Evolutionary conservation across 495 filamentous ascomycete species (phyloP).

Genomic region (Chlorociboria aeruginascens): DNA sequence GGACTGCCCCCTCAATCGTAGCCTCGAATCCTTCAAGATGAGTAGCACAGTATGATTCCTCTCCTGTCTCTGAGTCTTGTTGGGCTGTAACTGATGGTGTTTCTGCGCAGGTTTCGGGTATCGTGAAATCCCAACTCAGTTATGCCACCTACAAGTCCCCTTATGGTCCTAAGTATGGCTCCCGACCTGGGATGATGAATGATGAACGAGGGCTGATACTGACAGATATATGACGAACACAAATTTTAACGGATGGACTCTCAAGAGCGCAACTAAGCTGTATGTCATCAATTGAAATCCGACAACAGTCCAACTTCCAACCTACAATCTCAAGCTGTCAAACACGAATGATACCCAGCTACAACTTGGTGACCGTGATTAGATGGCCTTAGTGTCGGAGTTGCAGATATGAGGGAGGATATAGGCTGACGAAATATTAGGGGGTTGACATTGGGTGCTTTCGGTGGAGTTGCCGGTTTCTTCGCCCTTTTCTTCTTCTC

Average conservation of each 20-base stretch:
- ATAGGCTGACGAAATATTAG: constrained; percentile 24
- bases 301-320: background rate
- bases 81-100: too few species aligned
- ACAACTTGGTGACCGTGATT: background rate
- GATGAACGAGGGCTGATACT: background rate
- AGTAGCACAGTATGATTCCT: too few species aligned
- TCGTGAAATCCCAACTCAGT: background rate
- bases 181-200: background rate
- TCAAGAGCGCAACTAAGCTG: constrained; percentile 32
- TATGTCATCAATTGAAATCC: constrained; percentile 25
- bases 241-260: constrained; percentile 39
- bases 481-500: constrained; percentile 62
- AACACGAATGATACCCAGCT: background rate
- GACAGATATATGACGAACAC: constrained; percentile 38
- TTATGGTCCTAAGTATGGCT: constrained; percentile 30
- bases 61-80: too few species aligned
- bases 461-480: constrained; percentile 48
- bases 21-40: too few species aligned
- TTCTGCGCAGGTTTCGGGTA: too few species aligned
- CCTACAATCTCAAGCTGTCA: background rate
- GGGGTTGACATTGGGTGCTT: constrained; percentile 38
- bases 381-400: background rate
- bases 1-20: too few species aligned
- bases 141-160: constrained; percentile 31
- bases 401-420: background rate